Base-by-base conservation (phyloP, 208 protist genomes). In the Lotmaria passim region DNA sequence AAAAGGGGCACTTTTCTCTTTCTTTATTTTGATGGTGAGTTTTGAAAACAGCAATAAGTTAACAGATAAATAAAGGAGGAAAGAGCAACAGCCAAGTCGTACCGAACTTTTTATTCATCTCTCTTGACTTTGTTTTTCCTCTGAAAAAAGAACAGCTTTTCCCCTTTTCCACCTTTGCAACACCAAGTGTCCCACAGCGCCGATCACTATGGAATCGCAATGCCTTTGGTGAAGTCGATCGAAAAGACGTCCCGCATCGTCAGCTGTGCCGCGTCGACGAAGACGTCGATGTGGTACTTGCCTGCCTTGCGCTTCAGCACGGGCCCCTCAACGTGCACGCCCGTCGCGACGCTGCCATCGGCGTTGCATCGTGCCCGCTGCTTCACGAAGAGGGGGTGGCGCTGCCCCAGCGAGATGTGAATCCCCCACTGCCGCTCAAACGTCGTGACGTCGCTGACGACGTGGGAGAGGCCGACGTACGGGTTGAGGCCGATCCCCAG, bases 351-450 rank as follows among this genome's bases (percentile, higher is more conserved):
- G 7, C 68, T 82, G 31, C 86, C 86, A 44, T 95, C 87, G 11
- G 76, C 73, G 62, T 94, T 97, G 58, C 72, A 81, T 33, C 82
- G 74, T 28, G 70, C 78, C 17, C 65, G 47, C 77, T 94, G 89
- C 75, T 97, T 97, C 11, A 92, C 87, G 72, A 95, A 97, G 14
- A 97, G 79, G 5, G 93, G 90, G 69, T 97, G 93, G 14, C 90
- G 83, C 78, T 93, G 89, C 1, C 93, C 93, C 17, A 97, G 80
- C 28, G 86, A 93, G 53, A 97, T 53, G 75, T 97, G 93, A 30
- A 97, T 81, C 33, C 93, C 93, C 79, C 87, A 93, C 78, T 97
- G 93, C 11, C 93, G 79, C 83, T 97, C 93, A 69, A 97, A 97
- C 26, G 89, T 89, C 23, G 93, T 95, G 36, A 97, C 93, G 58